Evolutionary conservation across 352 stramenopile genomes (phyloP).

Genomic region (Phytophthora multivora): DNA sequence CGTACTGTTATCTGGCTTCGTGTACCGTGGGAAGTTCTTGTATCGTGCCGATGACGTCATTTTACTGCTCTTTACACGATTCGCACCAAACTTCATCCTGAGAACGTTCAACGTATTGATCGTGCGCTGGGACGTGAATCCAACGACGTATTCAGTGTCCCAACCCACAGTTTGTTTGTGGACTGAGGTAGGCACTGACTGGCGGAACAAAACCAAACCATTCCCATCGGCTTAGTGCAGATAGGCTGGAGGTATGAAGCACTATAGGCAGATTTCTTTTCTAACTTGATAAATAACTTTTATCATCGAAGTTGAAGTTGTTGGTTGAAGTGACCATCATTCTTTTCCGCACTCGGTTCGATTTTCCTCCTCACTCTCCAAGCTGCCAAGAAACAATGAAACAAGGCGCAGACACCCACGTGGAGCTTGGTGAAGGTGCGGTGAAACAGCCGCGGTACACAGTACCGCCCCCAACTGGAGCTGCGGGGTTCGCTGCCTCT

Average conservation of each 20-base stretch:
- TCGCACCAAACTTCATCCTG: slow-evolving; percentile 34
- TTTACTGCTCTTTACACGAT: slow-evolving; percentile 35
- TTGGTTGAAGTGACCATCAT: slow-evolving; percentile 46
- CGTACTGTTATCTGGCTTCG: slow-evolving; percentile 33
- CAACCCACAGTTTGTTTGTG: slow-evolving; percentile 38
- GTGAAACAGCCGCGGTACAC: slow-evolving; percentile 37
- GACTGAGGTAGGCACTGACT: slow-evolving; percentile 44
- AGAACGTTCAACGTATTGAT: slow-evolving; percentile 46
- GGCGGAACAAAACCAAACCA: slow-evolving; percentile 37
- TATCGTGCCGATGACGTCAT: slow-evolving; percentile 37
- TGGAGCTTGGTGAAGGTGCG: slow-evolving; percentile 41
- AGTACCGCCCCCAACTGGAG: slow-evolving; percentile 30
- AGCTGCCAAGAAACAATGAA: slow-evolving; percentile 28
- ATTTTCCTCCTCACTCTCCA: slow-evolving; percentile 20
- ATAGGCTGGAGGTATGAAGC: background rate
- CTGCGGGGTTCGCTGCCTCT: slow-evolving; percentile 11
- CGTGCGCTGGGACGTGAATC: slow-evolving; percentile 39
- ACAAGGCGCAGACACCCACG: slow-evolving; percentile 4
- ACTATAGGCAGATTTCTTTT: background rate
- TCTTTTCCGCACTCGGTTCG: slow-evolving; percentile 21
- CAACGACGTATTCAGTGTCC: slow-evolving; percentile 36
- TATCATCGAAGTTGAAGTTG: slow-evolving; percentile 31
- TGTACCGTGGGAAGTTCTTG: slow-evolving; percentile 36
- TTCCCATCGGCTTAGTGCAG: slow-evolving; percentile 35
- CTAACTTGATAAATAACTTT: slow-evolving; percentile 10